phyloP scores from a whole-genome alignment of 495 filamentous ascomycete genomes.

The Trichoderma parareesei region DNA sequence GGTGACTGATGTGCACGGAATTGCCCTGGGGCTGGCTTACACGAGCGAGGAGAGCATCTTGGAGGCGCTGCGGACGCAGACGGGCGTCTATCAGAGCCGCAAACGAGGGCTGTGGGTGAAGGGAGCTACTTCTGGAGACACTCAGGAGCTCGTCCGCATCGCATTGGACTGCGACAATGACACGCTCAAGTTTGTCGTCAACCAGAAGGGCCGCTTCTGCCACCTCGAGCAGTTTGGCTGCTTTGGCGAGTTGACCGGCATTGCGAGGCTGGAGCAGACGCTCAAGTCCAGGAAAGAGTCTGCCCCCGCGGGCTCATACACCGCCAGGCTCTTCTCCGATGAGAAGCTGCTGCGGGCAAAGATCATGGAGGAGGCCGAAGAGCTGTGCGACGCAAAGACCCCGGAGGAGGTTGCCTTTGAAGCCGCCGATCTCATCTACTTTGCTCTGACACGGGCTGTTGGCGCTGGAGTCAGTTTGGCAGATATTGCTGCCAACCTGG shows the following conservation, averaged over 20 bases:
- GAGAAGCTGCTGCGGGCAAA: slow-evolving; percentile 83
- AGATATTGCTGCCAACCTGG: slow-evolving; percentile 85
- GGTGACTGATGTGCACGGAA: slow-evolving; percentile 81
- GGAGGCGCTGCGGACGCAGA: slow-evolving; percentile 77
- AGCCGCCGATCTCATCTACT: slow-evolving; percentile 92
- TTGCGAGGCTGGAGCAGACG: slow-evolving; percentile 78
- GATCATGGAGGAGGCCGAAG: slow-evolving; percentile 96
- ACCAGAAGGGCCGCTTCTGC: slow-evolving; percentile 90
- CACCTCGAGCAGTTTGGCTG: slow-evolving; percentile 87
- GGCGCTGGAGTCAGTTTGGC: slow-evolving; percentile 72
- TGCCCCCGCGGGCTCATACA: slow-evolving; percentile 87
- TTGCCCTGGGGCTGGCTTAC: slow-evolving; percentile 84
- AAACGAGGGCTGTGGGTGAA: slow-evolving; percentile 97
- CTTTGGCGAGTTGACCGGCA: slow-evolving; percentile 75
- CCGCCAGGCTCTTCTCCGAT: slow-evolving; percentile 83
- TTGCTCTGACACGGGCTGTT: slow-evolving; percentile 82
- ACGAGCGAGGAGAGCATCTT: slow-evolving; percentile 83
- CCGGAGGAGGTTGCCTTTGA: slow-evolving; percentile 86
- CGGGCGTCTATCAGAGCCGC: slow-evolving; percentile 89
- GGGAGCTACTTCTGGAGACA: slow-evolving; percentile 86
- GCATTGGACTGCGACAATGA: slow-evolving; percentile 88
- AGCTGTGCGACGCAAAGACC: slow-evolving; percentile 76
- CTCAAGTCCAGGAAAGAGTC: slow-evolving; percentile 67
- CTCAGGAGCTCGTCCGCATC: slow-evolving; percentile 78
- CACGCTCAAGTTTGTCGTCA: slow-evolving; percentile 80